Conservation (phyloP, 305 asterid genomes). For the Andrographis paniculata region DNA sequence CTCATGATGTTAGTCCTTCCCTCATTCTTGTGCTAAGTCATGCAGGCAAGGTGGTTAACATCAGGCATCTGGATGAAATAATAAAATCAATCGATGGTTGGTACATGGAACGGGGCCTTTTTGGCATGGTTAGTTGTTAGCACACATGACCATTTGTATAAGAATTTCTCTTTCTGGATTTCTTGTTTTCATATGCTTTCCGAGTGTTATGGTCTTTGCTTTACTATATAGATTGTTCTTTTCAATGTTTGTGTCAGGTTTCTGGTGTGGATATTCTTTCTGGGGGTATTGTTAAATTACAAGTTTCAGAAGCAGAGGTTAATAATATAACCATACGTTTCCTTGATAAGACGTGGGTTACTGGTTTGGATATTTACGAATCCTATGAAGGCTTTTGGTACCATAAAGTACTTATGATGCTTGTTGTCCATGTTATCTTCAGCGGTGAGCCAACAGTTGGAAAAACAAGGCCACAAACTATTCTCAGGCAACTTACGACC, state of each 20-base stretch:
- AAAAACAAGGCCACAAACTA: conserved; percentile 89
- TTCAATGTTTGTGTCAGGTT: conserved; percentile 40
- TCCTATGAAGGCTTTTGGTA: conserved; percentile 1
- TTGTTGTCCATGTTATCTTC: conserved; percentile 13
- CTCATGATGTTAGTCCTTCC: conserved; percentile 34
- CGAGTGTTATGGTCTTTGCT: not conserved
- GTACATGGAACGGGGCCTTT: conserved; percentile 98
- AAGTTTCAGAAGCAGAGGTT: conserved; percentile 95
- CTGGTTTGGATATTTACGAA: conserved; percentile 14
- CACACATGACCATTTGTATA: not conserved
- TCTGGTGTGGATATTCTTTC: conserved; percentile 90
- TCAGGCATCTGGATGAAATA: conserved; percentile 76
- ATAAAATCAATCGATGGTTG: conserved; percentile 87
- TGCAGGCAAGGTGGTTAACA: conserved; percentile 95
- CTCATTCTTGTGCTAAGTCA: conserved; percentile 41
- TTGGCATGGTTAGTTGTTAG: conserved; percentile 70
- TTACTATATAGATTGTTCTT: not conserved
- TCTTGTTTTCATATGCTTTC: not conserved
- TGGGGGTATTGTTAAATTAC: conserved; percentile 84
- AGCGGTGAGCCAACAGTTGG: conserved; percentile 93
- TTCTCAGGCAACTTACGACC: conserved; percentile 91
- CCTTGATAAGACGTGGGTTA: conserved; percentile 83
- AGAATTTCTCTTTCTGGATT: not conserved
- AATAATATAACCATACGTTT: conserved; percentile 75
- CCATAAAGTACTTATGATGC: conserved; percentile 16